phyloP scores from a whole-genome alignment of 2,329 filamentous ascomycete species.

The Neurospora crassa region DNA sequence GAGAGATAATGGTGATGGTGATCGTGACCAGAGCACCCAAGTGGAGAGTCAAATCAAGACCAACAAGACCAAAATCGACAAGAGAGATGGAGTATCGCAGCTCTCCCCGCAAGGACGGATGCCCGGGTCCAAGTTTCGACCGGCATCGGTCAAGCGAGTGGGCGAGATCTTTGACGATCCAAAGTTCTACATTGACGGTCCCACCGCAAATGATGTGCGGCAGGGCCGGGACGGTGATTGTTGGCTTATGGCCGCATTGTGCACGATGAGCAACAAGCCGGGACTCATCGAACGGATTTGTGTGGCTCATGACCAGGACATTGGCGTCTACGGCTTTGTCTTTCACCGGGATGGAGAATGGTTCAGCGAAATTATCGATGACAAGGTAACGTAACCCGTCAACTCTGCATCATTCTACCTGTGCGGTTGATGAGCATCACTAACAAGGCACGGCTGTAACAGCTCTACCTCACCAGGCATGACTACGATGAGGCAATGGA shows the following conservation, averaged over 20 bases:
- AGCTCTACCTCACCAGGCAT: conserved; percentile 44
- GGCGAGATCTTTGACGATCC: conserved; percentile 67
- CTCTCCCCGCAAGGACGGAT: conserved; percentile 10
- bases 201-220: conserved; percentile 66
- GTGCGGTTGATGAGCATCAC: not conserved
- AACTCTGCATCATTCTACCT: not conserved
- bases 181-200: conserved; percentile 68
- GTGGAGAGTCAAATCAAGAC: conserved; percentile 8
- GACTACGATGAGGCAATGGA: conserved; percentile 46
- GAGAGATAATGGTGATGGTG: not conserved
- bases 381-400: conserved; percentile 29
- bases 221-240: conserved; percentile 75
- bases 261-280: conserved; percentile 64
- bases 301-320: conserved; percentile 59
- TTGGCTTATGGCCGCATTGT: conserved; percentile 76
- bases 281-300: conserved; percentile 65
- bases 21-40: not conserved
- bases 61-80: conserved; percentile 3
- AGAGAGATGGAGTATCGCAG: not conserved
- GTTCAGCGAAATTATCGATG: conserved; percentile 48
- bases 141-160: conserved; percentile 57
- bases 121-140: conserved; percentile 25
- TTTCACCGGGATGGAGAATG: conserved; percentile 76
- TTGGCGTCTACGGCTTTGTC: conserved; percentile 79
- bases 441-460: not conserved